Conservation (phyloP, 345 rosid genomes). For the Citrus trifoliata region DNA sequence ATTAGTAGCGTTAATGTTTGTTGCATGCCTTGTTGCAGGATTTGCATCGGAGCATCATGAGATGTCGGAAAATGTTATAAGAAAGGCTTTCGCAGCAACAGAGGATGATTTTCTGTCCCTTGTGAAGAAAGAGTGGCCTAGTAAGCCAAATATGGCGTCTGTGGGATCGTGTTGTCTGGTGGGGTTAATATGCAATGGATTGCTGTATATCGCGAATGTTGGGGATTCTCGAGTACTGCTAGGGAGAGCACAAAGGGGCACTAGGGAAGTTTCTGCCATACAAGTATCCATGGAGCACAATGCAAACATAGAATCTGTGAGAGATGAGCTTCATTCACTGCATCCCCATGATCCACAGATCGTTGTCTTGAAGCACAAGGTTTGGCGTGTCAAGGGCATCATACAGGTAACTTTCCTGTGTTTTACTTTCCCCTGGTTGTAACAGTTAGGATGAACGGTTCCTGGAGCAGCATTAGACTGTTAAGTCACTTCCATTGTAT, state of each 20-base stretch:
- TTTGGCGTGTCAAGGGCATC: slow-evolving; percentile 86
- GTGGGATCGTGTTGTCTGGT: slow-evolving; percentile 81
- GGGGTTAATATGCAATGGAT: slow-evolving; percentile 65
- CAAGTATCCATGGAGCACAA: slow-evolving; percentile 80
- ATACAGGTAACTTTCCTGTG: slow-evolving; percentile 54
- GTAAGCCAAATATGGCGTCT: slow-evolving; percentile 64
- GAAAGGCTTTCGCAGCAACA: slow-evolving; percentile 55
- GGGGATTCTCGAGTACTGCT: slow-evolving; percentile 80
- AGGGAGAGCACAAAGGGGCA: slow-evolving; percentile 50
- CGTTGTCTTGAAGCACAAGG: slow-evolving; percentile 55
- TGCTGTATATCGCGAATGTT: slow-evolving; percentile 59
- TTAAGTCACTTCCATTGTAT: background rate
- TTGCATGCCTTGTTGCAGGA: slow-evolving; percentile 28
- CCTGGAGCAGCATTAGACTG: background rate
- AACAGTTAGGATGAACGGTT: background rate
- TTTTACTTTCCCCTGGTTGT: background rate
- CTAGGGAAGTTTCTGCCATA: slow-evolving; percentile 40
- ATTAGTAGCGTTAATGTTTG: background rate
- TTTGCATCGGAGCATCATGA: slow-evolving; percentile 45
- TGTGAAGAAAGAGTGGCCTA: slow-evolving; percentile 64
- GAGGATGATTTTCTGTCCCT: slow-evolving; percentile 57
- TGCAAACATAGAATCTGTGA: slow-evolving; percentile 51
- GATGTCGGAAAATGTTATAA: slow-evolving; percentile 46
- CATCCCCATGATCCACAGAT: slow-evolving; percentile 74
- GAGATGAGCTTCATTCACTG: slow-evolving; percentile 57